Base-by-base conservation (phyloP, 2,329 filamentous ascomycete species). In the Biscogniauxia mediterranea region DNA sequence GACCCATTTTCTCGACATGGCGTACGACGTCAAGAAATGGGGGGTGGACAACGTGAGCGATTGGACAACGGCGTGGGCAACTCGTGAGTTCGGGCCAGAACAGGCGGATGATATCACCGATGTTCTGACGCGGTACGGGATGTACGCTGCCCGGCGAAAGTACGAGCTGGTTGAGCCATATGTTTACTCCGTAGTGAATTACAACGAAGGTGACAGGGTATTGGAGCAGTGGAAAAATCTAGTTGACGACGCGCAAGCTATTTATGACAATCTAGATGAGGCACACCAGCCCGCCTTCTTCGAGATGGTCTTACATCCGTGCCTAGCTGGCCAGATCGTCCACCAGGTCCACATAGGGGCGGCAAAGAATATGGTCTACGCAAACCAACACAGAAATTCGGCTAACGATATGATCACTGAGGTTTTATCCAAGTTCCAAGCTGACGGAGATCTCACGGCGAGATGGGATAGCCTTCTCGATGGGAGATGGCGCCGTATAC, bases 1-100 rank as follows among this genome's bases (percentile, higher is more conserved):
- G 70, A 85, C 79, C 69, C 87, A 90, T 72, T 89, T 87, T 76
- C 77, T 90, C 64, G 87, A 89, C 64, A 79, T 90, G 62, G 88
- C 86, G 1, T 91, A 90, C 70, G 84, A 90, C 68, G 81, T 84
- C 21, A 75, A 82, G 20, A 70, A 76, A 1, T 89, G 84, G 80
- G 78, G 80, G n/a, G 79, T 82, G 56, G 79, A 84, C 54, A 85
- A 81, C 57, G 82, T 84, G 0, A 76, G 77, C 1, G 76, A 78
- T 2, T 90, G 87, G 84, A 78, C 87, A 15, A 70, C 78, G 19
- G 75, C 78, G 2, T 88, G 85, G 81, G 83, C 84, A 1, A 73
- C 78, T 6, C 81, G 85, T 4, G 85, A 86, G 66, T 89, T 89
- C 63, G 83, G 80, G 1, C 55, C 74, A 0, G 74, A 79, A 15